Base-by-base conservation (phyloP, 192 early-diverging fungal genomes). In the Gonapodya prolifera region DNA sequence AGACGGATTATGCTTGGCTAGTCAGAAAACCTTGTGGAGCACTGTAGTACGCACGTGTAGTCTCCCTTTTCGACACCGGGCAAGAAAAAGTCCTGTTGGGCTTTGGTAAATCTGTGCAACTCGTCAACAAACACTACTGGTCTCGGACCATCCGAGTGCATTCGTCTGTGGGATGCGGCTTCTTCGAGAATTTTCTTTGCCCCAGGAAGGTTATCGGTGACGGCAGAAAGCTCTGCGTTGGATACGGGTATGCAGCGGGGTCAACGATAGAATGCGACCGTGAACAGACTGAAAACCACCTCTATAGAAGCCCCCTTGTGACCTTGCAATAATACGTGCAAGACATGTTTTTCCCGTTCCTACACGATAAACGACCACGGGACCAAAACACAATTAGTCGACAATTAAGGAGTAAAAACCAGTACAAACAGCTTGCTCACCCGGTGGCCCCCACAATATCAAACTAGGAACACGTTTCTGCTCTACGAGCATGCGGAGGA, bases 81-180 rank as follows among this genome's bases (percentile, higher is more conserved):
- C 32, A 96, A 81, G 75, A 96, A 93, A 1, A 94, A 80, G 77
- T 96, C 95, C 76, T 96, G 95, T 79, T 96, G 95, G 13, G 89
- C 85, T 81, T 94, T 94, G 30, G 89, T 95, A 80, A 96, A 96
- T 29, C 95, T 86, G 83, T 96, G 95, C 30, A 96, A 93, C 75
- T 94, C 95, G 81, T 96, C 95, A 31, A 96, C 75, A 82, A 96
- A 95, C 17, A 96, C 78, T 70, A 96, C 90, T 0, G 91, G 89
- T 30, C 87, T 84, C 76, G 83, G 87, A 32, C 8, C 16, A 29
- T 73, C 71, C 8, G 71, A 29, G 71, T 73, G 71, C 18, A 29
- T 32, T 16, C 71, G 18, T 8, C 32, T 16, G 71, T 30, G 29
- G 8, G 2, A 8, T 8, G 31, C 18, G 18, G 71, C 71, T 8